Conservation (phyloP, 495 filamentous ascomycete genomes). For the Aspergillus bertholletiae region DNA sequence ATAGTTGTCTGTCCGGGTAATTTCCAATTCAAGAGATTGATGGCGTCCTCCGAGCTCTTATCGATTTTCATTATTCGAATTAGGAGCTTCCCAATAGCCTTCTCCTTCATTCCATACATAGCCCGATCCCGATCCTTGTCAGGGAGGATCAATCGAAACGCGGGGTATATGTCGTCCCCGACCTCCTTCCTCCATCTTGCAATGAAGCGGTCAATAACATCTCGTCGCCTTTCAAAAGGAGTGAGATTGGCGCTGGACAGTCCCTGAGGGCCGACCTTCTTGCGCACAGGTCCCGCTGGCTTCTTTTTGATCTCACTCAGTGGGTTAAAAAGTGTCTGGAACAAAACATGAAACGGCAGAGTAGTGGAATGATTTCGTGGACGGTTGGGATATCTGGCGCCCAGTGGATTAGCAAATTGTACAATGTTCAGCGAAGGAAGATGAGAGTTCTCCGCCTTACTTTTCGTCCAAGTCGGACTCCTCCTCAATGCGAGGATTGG, state of each 20-base stretch:
- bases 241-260: conserved; percentile 48
- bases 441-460: conserved; percentile 31
- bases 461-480: conserved; percentile 61
- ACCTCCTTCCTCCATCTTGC: conserved; percentile 83
- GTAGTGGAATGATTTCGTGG: conserved; percentile 77
- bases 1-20: conserved; percentile 66
- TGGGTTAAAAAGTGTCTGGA: conserved; percentile 76
- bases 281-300: conserved; percentile 49
- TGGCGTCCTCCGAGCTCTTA: conserved; percentile 84
- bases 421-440: neutral
- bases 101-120: conserved; percentile 95
- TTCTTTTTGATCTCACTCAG: conserved; percentile 81
- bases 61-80: conserved; percentile 92
- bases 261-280: conserved; percentile 56
- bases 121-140: conserved; percentile 90
- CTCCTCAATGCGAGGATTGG: conserved; percentile 36
- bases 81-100: conserved; percentile 79
- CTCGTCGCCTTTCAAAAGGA: conserved; percentile 79
- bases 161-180: conserved; percentile 90
- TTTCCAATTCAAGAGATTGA: conserved; percentile 88
- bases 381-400: conserved; percentile 71
- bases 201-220: conserved; percentile 87
- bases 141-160: conserved; percentile 86
- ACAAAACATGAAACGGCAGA: conserved; percentile 79
- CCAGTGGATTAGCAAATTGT: conserved; percentile 20